phyloP scores from a whole-genome alignment of 1,284 basidiomycete genomes.

The Grifola frondosa region DNA sequence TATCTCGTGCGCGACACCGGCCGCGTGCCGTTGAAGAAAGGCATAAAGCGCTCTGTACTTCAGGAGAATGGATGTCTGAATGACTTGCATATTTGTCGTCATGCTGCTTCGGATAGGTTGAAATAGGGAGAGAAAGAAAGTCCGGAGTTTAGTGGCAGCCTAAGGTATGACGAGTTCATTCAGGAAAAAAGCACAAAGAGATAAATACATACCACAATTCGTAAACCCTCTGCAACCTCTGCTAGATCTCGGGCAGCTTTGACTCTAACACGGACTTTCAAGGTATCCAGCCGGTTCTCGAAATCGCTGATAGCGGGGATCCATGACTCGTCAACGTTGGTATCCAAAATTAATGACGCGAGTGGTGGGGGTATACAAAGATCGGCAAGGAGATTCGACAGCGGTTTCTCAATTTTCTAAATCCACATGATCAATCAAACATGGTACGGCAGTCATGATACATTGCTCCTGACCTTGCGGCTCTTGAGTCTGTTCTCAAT shows the following conservation, averaged over 20 bases:
- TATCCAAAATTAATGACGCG: slow-evolving; percentile 81
- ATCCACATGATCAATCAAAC: background rate
- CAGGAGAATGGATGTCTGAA: slow-evolving; percentile 86
- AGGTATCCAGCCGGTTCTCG: slow-evolving; percentile 70
- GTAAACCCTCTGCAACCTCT: slow-evolving; percentile 81
- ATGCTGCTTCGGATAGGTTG: slow-evolving; percentile 82
- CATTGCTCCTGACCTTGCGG: slow-evolving; percentile 68
- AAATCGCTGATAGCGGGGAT: slow-evolving; percentile 77
- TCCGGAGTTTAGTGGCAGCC: slow-evolving; percentile 88
- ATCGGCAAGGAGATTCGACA: slow-evolving; percentile 78
- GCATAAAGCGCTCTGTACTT: slow-evolving; percentile 84
- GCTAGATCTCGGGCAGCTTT: slow-evolving; percentile 83
- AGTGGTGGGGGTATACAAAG: slow-evolving; percentile 83
- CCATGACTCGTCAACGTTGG: slow-evolving; percentile 83
- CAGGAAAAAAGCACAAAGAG: background rate
- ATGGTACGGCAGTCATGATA: background rate
- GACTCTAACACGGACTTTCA: slow-evolving; percentile 73
- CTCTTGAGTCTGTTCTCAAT: slow-evolving; percentile 87
- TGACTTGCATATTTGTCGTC: slow-evolving; percentile 89
- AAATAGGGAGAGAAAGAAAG: slow-evolving; percentile 82
- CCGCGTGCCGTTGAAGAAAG: slow-evolving; percentile 84
- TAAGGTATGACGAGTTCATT: slow-evolving; percentile 29
- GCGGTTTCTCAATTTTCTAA: slow-evolving; percentile 85
- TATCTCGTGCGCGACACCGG: slow-evolving; percentile 83
- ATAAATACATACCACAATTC: slow-evolving; percentile 67